phyloP scores from a whole-genome alignment of 176 grass and related monocot genomes.

The Oryza glaberrima region DNA sequence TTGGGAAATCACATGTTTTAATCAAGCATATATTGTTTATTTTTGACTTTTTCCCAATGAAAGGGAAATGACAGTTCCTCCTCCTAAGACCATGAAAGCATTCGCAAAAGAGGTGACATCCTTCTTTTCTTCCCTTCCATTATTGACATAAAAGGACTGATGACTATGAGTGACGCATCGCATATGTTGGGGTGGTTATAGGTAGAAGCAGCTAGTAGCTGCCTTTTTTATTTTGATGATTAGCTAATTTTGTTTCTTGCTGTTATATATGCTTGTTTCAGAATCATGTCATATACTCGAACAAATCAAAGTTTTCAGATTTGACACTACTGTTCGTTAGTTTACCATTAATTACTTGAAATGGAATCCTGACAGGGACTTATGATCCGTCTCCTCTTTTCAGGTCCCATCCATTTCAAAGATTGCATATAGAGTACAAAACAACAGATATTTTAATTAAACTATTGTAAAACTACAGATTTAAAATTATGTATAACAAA shows the following conservation, averaged over 20 bases:
- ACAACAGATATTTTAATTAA: too few species aligned
- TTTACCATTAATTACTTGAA: conserved; percentile 13
- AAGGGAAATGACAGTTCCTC: conserved; percentile 40
- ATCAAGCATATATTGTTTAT: conserved; percentile 8
- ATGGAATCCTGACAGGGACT: background rate
- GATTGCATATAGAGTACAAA: background rate
- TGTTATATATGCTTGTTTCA: background rate
- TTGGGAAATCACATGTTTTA: conserved; percentile 35
- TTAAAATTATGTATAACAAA: too few species aligned
- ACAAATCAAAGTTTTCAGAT: background rate
- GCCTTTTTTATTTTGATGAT: conserved; percentile 3
- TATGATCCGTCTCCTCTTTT: background rate
- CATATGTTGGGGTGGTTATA: background rate
- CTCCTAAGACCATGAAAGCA: conserved; percentile 2
- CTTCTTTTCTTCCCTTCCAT: conserved; percentile 38
- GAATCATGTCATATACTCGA: background rate
- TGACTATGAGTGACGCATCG: background rate
- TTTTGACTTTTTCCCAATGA: conserved; percentile 35
- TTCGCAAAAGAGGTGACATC: conserved; percentile 15
- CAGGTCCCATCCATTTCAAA: background rate
- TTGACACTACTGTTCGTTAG: background rate
- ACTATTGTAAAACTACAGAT: too few species aligned
- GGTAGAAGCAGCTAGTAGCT: background rate
- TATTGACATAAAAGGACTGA: conserved; percentile 39
- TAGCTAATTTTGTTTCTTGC: background rate